phyloP scores from a whole-genome alignment of 805 yeast species.

The Kuraishia ogatae region DNA sequence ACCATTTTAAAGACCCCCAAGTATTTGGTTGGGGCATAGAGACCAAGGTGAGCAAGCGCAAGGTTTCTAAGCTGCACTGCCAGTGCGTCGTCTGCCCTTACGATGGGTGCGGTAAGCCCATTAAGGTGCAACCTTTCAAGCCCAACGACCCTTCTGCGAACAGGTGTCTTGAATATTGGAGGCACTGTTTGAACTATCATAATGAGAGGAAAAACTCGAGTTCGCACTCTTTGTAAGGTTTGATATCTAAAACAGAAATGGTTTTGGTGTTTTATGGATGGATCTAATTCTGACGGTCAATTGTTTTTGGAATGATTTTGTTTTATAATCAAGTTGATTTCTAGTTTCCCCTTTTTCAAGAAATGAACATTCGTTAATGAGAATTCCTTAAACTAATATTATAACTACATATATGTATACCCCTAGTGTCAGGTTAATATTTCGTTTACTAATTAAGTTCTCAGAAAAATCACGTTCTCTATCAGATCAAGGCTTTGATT shows the following conservation, averaged over 20 bases:
- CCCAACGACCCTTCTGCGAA: constrained; percentile 11
- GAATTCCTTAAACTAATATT: no score
- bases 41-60: constrained; percentile 3
- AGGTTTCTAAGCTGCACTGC: constrained; percentile 8
- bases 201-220: constrained; percentile 14
- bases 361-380: no score
- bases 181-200: constrained; percentile 21
- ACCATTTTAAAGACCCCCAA: constrained; percentile 15
- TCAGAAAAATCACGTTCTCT: no score
- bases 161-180: constrained; percentile 17
- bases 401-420: no score
- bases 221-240: neutral
- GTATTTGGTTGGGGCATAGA: constrained; percentile 12
- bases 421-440: no score
- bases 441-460: no score
- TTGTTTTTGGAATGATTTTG: neutral
- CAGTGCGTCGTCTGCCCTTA: constrained; percentile 20
- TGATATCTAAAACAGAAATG: neutral
- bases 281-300: no score
- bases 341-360: no score
- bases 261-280: no score
- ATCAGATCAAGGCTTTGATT: no score
- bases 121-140: constrained; percentile 14
- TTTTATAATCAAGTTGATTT: no score
- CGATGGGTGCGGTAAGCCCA: constrained; percentile 11